These are phyloP conservation scores for Wickerhamomyces tratensis DNA, from an alignment of 805 yeast species.

Conservation along the genomic window DNA sequence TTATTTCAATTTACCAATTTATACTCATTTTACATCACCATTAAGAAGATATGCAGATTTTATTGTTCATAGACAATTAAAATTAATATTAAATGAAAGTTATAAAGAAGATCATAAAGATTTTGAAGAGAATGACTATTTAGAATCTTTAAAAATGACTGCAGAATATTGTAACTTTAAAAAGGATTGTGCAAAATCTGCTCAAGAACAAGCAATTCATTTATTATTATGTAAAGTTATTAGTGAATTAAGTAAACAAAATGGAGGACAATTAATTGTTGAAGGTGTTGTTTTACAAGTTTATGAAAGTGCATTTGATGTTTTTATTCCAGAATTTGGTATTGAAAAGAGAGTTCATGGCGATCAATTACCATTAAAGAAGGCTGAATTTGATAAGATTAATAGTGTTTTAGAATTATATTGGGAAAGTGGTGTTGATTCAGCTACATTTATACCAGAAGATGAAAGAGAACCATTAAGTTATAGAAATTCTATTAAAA, in stretches of 20 bases:
- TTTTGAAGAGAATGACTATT: slow-evolving; percentile 37
- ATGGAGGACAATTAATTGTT: slow-evolving; percentile 68
- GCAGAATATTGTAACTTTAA: slow-evolving; percentile 94
- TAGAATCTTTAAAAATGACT: slow-evolving; percentile 66
- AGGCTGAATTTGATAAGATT: slow-evolving; percentile 81
- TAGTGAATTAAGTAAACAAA: slow-evolving; percentile 55
- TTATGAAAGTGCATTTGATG: slow-evolving; percentile 93
- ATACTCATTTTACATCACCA: slow-evolving; percentile 92
- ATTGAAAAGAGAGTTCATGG: slow-evolving; percentile 96
- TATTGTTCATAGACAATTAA: slow-evolving; percentile 87
- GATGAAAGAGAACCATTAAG: slow-evolving; percentile 76
- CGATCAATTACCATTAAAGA: slow-evolving; percentile 85
- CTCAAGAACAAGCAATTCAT: slow-evolving; percentile 94
- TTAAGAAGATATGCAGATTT: slow-evolving; percentile 86
- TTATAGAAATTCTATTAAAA: slow-evolving; percentile 68
- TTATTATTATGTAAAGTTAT: slow-evolving; percentile 75
- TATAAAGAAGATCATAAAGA: slow-evolving; percentile 9
- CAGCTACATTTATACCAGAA: slow-evolving; percentile 86
- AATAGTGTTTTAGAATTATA: slow-evolving; percentile 65
- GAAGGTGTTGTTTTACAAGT: slow-evolving; percentile 87
- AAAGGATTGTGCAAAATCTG: slow-evolving; percentile 86
- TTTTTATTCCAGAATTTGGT: slow-evolving; percentile 85
- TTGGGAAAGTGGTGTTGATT: slow-evolving; percentile 90
- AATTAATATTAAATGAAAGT: slow-evolving; percentile 38
- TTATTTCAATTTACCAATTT: slow-evolving; percentile 72